Evolutionary conservation across 495 filamentous ascomycete species (phyloP), one percentile per base, ranked within the genome.

Genomic region (Sordaria brevicollis): DNA sequence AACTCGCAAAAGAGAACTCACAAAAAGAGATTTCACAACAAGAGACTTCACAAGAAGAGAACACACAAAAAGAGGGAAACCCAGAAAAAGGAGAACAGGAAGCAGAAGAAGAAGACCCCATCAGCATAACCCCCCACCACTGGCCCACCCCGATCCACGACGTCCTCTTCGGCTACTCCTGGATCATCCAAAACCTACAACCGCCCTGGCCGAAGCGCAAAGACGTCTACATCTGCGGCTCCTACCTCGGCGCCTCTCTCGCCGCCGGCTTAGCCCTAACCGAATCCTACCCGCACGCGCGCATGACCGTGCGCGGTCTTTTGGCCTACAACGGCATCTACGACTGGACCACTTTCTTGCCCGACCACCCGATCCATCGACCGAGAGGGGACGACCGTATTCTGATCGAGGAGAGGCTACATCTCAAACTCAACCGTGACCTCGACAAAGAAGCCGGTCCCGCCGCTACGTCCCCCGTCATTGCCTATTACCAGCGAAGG

Each of bases 121-220:
- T 9, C 8, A 35, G 39, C 33, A 3, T 29, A 5, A 36, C n/a
- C n/a, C 71, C 73, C 9, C 67, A 77, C 5, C 49, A 74, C 65
- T 85, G 83, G 83, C 85, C 85, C 10, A 73, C 75, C 13, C 84
- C 85, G 11, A 72, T 86, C 66, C 83, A 86, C 72, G 85, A 87
- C 69, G 74, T 78, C 6, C 69, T 74, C 34, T 81, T 75, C 70
- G 85, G 80, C 35, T 86, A 85, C 73, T 71, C 76, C 31, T 86
- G 80, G 80, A 79, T 83, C 36, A 35, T 74, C 62, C 57, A 76
- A 35, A 81, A 83, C 37, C 76, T 84, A n/a, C 66, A 67, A 0
- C 74, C 76, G 0, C 43, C 72, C 0, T 35, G 13, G 25, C 39
- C 69, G 70, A 70, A 15, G 13, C 78, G 76, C 25, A 77, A 80